Evolutionary conservation across 1,139 yeast genomes (phyloP).

Genomic region (Diutina catenulata): DNA sequence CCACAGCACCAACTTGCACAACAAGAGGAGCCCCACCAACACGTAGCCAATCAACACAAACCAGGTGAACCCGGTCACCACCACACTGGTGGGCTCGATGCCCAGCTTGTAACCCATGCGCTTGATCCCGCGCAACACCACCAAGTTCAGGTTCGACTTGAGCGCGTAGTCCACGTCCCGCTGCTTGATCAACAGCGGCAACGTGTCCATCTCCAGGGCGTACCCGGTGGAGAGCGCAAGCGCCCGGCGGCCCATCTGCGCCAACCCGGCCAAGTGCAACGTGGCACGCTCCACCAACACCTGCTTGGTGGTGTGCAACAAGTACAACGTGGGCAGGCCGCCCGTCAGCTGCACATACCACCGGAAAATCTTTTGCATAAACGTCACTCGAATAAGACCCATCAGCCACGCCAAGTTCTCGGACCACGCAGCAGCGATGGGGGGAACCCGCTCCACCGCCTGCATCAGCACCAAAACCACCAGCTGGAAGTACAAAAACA

Average conservation of each 20-base stretch:
- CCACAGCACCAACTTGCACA: slow-evolving; percentile 38
- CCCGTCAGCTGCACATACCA: slow-evolving; percentile 80
- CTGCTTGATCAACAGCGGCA: slow-evolving; percentile 8
- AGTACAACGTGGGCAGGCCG: slow-evolving; percentile 53
- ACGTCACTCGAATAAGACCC: slow-evolving; percentile 58
- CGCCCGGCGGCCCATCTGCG: slow-evolving; percentile 13
- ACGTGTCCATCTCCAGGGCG: slow-evolving; percentile 6
- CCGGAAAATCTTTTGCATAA: slow-evolving; percentile 68
- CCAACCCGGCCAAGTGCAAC: slow-evolving; percentile 15
- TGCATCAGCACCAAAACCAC: slow-evolving; percentile 66
- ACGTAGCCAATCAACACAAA: slow-evolving; percentile 56
- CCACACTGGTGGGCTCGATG: slow-evolving; percentile 66
- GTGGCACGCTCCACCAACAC: slow-evolving; percentile 58
- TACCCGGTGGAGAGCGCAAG: slow-evolving; percentile 7
- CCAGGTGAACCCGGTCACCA: slow-evolving; percentile 66
- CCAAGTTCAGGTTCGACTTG: slow-evolving; percentile 34
- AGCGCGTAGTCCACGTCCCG: slow-evolving; percentile 23
- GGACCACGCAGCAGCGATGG: slow-evolving; percentile 72
- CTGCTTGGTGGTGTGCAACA: slow-evolving; percentile 45
- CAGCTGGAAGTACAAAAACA: slow-evolving; percentile 66
- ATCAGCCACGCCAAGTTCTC: slow-evolving; percentile 79
- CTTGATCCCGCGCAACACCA: slow-evolving; percentile 62
- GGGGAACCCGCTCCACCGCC: slow-evolving; percentile 63
- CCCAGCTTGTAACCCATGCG: slow-evolving; percentile 57
- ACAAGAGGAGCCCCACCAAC: slow-evolving; percentile 31